A percentile compares a stretch with the other conserved stretches of the same genome.
Conservation (phyloP, 2,329 filamentous ascomycete genomes). For the Phoma sp. region DNA sequence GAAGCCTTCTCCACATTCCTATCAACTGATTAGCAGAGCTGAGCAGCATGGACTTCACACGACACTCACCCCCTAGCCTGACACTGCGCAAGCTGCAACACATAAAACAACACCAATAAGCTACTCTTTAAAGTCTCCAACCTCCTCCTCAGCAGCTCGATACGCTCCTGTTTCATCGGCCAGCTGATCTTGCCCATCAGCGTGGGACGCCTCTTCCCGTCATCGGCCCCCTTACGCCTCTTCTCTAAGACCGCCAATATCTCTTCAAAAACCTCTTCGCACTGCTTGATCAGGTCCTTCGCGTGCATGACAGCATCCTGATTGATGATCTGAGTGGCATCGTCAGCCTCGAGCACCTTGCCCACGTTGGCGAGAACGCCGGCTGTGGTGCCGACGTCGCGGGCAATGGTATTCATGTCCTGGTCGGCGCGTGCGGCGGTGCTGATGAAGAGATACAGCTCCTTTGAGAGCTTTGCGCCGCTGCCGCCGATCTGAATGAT, state of each 20-base stretch:
- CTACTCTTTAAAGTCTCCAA: slow-evolving; percentile 39
- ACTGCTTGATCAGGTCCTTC: slow-evolving; percentile 17
- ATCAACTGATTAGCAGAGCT: too few relatives aligned
- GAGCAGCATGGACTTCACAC: too few relatives aligned
- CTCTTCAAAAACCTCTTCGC: slow-evolving; percentile 34
- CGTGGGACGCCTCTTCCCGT: slow-evolving; percentile 24
- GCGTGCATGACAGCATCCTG: too few relatives aligned
- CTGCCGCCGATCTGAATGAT: neutral
- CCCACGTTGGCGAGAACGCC: too few relatives aligned
- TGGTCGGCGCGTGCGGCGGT: too few relatives aligned
- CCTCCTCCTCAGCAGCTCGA: slow-evolving; percentile 30
- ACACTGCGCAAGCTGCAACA: slow-evolving; percentile 34
- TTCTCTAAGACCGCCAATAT: slow-evolving; percentile 34
- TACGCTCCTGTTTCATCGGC: slow-evolving; percentile 33
- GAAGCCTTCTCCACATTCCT: too few relatives aligned
- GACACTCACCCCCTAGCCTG: slow-evolving; percentile 25
- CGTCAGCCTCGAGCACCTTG: too few relatives aligned
- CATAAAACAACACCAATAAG: slow-evolving; percentile 34
- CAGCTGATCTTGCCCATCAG: slow-evolving; percentile 29
- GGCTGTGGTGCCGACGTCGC: too few relatives aligned
- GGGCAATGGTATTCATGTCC: too few relatives aligned
- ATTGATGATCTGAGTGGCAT: too few relatives aligned
- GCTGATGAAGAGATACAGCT: too few relatives aligned
- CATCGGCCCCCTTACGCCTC: slow-evolving; percentile 19
- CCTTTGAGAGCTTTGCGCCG: neutral